Evolutionary conservation across 768 basidiomycete genomes (phyloP).

Genomic region (Termitomyces sp.): DNA sequence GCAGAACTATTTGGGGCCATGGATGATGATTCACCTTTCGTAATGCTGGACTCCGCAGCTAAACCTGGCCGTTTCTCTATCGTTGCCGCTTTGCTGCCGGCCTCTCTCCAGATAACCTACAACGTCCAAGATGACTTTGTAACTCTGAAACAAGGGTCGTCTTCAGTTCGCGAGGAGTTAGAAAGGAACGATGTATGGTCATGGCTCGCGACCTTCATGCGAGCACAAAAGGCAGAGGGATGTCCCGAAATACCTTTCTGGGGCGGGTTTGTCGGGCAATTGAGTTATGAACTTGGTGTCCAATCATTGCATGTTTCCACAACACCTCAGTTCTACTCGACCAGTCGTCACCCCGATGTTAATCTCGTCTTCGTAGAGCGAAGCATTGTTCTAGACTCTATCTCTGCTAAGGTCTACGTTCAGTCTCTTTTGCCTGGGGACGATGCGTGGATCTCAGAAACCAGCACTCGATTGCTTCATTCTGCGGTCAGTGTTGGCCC

Average conservation of each 20-base stretch:
- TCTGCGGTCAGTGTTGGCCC: constrained; percentile 2
- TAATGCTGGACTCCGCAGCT: constrained; percentile 73
- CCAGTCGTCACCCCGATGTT: constrained; percentile 58
- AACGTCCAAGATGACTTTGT: constrained; percentile 48
- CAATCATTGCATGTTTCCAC: constrained; percentile 47
- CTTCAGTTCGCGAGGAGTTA: constrained; percentile 37
- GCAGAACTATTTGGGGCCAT: constrained; percentile 62
- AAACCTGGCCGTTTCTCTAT: constrained; percentile 74
- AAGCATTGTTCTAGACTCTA: constrained; percentile 64
- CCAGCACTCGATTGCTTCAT: constrained; percentile 25
- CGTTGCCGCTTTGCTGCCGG: constrained; percentile 54
- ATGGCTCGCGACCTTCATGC: constrained; percentile 75
- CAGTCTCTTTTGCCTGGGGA: constrained; percentile 66
- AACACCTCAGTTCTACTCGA: constrained; percentile 9
- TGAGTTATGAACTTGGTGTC: constrained; percentile 80
- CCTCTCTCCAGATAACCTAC: constrained; percentile 58
- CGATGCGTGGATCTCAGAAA: constrained; percentile 55
- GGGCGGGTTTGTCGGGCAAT: constrained; percentile 76
- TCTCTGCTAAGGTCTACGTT: constrained; percentile 47
- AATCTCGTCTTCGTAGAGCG: constrained; percentile 78
- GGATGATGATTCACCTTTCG: constrained; percentile 60
- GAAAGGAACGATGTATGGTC: constrained; percentile 61
- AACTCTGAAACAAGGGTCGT: constrained; percentile 35
- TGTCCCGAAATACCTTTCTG: constrained; percentile 65
- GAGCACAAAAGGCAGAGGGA: constrained; percentile 37